phyloP scores from a whole-genome alignment of 768 basidiomycete genomes.

The Hydnomerulius pinastri region DNA sequence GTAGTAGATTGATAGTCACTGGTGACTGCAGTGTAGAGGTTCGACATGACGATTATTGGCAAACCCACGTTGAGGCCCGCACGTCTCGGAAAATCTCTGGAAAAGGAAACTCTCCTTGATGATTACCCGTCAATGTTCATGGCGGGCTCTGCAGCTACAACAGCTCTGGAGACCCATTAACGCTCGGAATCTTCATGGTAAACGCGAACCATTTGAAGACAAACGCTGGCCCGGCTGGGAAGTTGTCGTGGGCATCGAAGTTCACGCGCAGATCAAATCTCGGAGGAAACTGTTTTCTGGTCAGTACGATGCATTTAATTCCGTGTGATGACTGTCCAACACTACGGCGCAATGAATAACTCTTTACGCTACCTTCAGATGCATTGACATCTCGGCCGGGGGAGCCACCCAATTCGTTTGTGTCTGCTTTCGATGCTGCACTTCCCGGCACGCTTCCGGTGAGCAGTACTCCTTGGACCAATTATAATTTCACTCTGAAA shows the following conservation, averaged over 20 bases:
- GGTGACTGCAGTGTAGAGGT: no score
- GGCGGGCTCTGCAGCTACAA: constrained; percentile 14
- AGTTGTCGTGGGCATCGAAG: constrained; percentile 91
- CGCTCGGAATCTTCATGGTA: constrained; percentile 1
- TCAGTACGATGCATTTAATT: constrained; percentile 28
- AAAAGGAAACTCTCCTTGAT: constrained; percentile 23
- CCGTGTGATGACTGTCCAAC: background rate
- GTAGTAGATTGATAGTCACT: no score
- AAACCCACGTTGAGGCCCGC: no score
- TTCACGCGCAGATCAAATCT: constrained; percentile 92
- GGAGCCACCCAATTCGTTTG: constrained; percentile 68
- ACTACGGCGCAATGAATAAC: background rate
- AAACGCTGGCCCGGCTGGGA: constrained; percentile 83
- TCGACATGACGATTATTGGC: no score
- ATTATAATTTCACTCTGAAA: constrained; percentile 8
- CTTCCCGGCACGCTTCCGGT: constrained; percentile 94
- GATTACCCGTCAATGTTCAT: constrained; percentile 19
- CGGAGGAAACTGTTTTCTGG: constrained; percentile 87
- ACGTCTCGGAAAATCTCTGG: background rate
- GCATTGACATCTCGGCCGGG: constrained; percentile 44
- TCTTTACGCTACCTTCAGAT: constrained; percentile 31
- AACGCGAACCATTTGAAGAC: constrained; percentile 16
- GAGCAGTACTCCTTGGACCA: constrained; percentile 26
- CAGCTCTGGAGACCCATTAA: constrained; percentile 11
- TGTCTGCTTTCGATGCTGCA: constrained; percentile 82